These are phyloP conservation scores for Periconia sp. DNA, from an alignment of 2,329 filamentous ascomycete genomes.

Conservation along the genomic window DNA sequence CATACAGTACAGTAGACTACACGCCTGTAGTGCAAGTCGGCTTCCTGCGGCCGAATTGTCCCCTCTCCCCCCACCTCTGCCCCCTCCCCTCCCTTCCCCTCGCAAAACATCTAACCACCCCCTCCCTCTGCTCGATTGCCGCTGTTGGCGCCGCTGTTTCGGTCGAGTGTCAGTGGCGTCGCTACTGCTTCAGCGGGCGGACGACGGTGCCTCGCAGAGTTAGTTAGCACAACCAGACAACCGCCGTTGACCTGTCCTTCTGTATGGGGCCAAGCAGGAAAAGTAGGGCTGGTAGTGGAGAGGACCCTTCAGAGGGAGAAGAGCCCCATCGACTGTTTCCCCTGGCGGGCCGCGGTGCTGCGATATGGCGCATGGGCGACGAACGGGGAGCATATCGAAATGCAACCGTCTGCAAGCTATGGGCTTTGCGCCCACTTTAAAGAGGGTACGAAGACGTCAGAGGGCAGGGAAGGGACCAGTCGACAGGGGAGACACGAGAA, in stretches of 20 bases:
- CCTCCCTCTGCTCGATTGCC: neutral
- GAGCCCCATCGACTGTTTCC: too few relatives aligned
- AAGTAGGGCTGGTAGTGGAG: neutral
- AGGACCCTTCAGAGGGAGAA: neutral
- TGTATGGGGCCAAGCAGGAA: neutral
- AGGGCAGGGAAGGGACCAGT: conserved; percentile 4
- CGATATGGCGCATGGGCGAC: too few relatives aligned
- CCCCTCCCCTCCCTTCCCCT: neutral
- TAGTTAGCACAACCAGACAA: too few relatives aligned
- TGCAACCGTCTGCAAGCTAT: too few relatives aligned
- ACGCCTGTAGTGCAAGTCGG: neutral
- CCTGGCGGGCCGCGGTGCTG: too few relatives aligned
- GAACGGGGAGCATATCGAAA: too few relatives aligned
- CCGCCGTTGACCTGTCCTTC: too few relatives aligned
- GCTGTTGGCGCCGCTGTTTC: neutral
- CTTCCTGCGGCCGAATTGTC: neutral
- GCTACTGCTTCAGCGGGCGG: neutral
- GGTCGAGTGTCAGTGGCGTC: neutral
- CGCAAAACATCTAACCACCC: neutral
- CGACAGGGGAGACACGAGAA: conserved; percentile 7
- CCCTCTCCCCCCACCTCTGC: neutral
- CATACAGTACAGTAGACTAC: neutral
- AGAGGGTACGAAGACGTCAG: conserved; percentile 7
- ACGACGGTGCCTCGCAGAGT: neutral
- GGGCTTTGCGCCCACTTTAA: neutral